A percentile compares a stretch with the other conserved stretches of the same genome.
Evolutionary conservation across 2,329 filamentous ascomycete genomes (phyloP).

Genomic region (Penicillium sp.): DNA sequence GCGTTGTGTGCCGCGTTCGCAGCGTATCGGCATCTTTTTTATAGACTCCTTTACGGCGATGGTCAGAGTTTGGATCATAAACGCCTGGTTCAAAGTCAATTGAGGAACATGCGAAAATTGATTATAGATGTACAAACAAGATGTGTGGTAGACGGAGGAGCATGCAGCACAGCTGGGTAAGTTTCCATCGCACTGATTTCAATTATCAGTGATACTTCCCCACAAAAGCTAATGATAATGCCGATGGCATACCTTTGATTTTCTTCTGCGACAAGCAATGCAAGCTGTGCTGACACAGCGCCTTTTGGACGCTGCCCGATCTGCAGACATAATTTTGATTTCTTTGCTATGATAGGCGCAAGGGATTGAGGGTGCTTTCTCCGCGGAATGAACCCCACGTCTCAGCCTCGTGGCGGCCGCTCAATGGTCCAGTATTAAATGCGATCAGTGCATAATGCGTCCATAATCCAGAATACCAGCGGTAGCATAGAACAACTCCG

Average conservation of each 20-base stretch:
- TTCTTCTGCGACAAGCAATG: constrained; percentile 74
- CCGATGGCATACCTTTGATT: constrained; percentile 60
- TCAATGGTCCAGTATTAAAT: constrained; percentile 16
- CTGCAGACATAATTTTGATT: constrained; percentile 30
- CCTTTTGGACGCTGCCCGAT: constrained; percentile 55
- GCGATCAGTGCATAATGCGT: constrained; percentile 11
- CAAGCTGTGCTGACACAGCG: constrained; percentile 83
- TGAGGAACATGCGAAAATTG: neutral
- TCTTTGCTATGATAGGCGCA: constrained; percentile 12
- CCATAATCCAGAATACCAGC: constrained; percentile 10
- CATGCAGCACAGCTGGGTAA: constrained; percentile 93
- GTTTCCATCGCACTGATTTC: constrained; percentile 76
- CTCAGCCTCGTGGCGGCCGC: constrained; percentile 24
- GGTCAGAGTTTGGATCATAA: constrained; percentile 95
- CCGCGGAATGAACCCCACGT: constrained; percentile 12
- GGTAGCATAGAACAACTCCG: neutral
- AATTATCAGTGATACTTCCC: neutral
- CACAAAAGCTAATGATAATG: neutral
- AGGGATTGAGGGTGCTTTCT: constrained; percentile 11
- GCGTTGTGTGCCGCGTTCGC: constrained; percentile 81
- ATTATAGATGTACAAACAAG: constrained; percentile 31
- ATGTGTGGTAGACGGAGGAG: constrained; percentile 74
- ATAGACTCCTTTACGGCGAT: constrained; percentile 94
- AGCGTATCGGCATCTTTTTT: constrained; percentile 88
- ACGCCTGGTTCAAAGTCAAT: constrained; percentile 63